phyloP scores from a whole-genome alignment of 345 rosid genomes.

The Rhodomyrtus tomentosa region DNA sequence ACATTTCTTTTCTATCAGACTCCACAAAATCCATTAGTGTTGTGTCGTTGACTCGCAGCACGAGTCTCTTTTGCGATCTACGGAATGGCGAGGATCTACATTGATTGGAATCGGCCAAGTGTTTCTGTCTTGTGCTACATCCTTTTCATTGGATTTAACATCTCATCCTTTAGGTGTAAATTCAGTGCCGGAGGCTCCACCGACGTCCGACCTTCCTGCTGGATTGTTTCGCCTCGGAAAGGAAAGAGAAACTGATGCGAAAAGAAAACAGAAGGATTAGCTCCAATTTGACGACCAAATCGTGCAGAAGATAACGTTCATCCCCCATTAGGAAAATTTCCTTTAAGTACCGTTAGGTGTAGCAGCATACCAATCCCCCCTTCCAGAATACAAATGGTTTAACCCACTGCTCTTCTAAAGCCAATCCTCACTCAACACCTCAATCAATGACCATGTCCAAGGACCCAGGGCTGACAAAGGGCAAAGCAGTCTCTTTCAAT shows the following conservation, averaged over 20 bases:
- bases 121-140: not conserved
- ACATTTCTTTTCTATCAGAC: too few species aligned
- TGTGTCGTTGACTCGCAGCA: not conserved
- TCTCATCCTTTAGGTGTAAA: not conserved
- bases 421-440: not conserved
- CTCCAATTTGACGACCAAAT: not conserved
- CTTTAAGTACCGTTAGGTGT: not conserved
- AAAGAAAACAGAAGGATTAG: not conserved
- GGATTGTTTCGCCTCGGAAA: not conserved
- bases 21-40: too few species aligned
- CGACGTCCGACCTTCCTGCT: not conserved
- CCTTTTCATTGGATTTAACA: not conserved
- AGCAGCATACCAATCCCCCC: slow-evolving; percentile 4
- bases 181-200: not conserved
- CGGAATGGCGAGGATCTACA: not conserved
- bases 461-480: not conserved
- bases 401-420: not conserved
- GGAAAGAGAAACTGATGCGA: not conserved
- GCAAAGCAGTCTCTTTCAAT: not conserved
- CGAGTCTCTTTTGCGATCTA: not conserved
- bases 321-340: not conserved
- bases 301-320: not conserved
- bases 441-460: not conserved
- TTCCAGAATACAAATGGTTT: not conserved
- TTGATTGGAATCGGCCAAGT: not conserved